Evolutionary conservation across 1,284 basidiomycete species (phyloP), one percentile per base, ranked within the genome.

Genomic region (Ceratobasidium sp.): DNA sequence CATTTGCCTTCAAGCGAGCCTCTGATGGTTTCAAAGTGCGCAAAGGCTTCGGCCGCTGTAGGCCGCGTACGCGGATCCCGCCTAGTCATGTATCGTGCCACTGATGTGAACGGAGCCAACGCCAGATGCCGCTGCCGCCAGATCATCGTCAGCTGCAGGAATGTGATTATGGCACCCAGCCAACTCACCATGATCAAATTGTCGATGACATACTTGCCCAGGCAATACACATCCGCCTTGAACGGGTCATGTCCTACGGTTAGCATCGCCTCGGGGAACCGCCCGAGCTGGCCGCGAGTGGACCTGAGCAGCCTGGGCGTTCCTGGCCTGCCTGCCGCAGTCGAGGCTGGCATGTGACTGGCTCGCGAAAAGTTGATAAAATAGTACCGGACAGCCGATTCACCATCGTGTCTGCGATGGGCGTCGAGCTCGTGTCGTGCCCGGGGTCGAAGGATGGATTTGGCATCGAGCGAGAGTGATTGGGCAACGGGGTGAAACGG

Each of bases 191-290:
- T 54, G 14, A 69, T 69, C 66, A 69, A 29, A 19, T 69, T 34
- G n/a, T 69, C 66, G 3, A 69, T 69, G n/a, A 69, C 66, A 46
- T 69, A 69, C 53, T 58, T 69, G n/a, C 66, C 66, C 51, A 69
- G 16, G 39, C 66, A 69, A 29, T 69, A 69, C 7, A 69, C 66
- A 22, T 69, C 66, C 11, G 66, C 66, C 53, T 69, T 69, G 66
- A 69, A 69, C 22, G 66, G 66, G n/a, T 69, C 66, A 37, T 69
- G 66, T 16, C 66, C 66, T 41, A 58, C 66, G 19, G 66, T 69
- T 16, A 69, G 53, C 66, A 69, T 56, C 22, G 66, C 66, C 51
- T 69, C 66, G 3, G 66, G 66, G 39, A 69, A 69, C 22, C 66
- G 66, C 14, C 66, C 66, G 4, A 69, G 39, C 39, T 69, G 66